Conservation (phyloP, 768 basidiomycete genomes). For the Tylopilus subfusipes region DNA sequence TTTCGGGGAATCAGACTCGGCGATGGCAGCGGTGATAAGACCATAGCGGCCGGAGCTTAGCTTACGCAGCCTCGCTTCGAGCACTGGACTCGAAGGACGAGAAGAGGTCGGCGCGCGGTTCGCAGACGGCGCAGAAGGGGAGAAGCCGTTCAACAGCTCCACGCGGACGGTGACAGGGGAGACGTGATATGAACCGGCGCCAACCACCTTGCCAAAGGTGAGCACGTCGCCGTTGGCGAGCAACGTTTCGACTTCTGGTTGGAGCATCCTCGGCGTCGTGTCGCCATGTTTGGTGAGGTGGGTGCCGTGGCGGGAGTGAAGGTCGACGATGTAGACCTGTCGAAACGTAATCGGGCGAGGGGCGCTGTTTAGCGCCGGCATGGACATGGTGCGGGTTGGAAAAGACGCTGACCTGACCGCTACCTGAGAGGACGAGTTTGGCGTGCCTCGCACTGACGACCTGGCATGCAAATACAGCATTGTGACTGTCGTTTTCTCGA, state of each 20-base stretch:
- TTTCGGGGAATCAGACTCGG: constrained; percentile 24
- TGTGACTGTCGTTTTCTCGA: constrained; percentile 39
- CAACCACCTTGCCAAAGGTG: constrained; percentile 77
- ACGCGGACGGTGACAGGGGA: constrained; percentile 60
- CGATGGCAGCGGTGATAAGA: constrained; percentile 37
- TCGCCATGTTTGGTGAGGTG: constrained; percentile 57
- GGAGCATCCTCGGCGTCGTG: constrained; percentile 43
- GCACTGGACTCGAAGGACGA: constrained; percentile 30
- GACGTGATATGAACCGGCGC: constrained; percentile 56
- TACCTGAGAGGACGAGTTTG: constrained; percentile 68
- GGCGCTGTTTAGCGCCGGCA: constrained; percentile 13
- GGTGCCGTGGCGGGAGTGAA: constrained; percentile 75
- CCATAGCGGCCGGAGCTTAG: constrained; percentile 62
- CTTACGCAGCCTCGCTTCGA: constrained; percentile 24
- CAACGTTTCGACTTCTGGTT: constrained; percentile 51
- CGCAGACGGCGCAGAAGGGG: constrained; percentile 18
- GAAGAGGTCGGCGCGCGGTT: constrained; percentile 3
- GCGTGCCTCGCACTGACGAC: constrained; percentile 80
- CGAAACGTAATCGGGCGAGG: not conserved
- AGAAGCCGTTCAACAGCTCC: constrained; percentile 40
- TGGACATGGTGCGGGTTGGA: constrained; percentile 6
- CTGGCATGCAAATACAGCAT: constrained; percentile 68
- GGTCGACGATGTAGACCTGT: constrained; percentile 69
- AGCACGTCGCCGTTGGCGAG: constrained; percentile 67
- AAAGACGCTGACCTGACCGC: constrained; percentile 53